phyloP scores from a whole-genome alignment of 192 early-diverging fungal species.

The Backusella parvicylindrica region DNA sequence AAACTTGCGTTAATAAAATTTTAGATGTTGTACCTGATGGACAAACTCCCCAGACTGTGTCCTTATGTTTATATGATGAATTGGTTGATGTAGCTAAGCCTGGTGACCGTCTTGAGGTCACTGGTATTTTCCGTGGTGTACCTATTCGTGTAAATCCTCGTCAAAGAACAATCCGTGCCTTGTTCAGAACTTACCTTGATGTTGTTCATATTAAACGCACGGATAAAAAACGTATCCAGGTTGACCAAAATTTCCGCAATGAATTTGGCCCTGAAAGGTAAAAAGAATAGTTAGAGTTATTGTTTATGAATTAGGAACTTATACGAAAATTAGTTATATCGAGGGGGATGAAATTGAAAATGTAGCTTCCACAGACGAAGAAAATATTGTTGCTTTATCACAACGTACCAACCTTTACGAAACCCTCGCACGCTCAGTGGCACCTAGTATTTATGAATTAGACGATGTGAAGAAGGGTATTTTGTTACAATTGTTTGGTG shows the following conservation, averaged over 20 bases:
- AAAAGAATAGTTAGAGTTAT: not conserved
- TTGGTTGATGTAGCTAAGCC: conserved; percentile 90
- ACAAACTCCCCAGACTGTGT: conserved; percentile 96
- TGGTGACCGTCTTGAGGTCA: conserved; percentile 93
- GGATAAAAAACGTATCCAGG: conserved; percentile 67
- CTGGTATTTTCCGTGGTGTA: conserved; percentile 90
- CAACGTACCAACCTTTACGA: conserved; percentile 74
- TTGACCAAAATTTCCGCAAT: conserved; percentile 34
- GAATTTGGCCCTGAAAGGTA: conserved; percentile 11
- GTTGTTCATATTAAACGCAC: conserved; percentile 88
- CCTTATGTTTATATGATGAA: conserved; percentile 89
- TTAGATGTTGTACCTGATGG: conserved; percentile 92
- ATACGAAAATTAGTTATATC: conserved; percentile 34
- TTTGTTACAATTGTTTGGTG: conserved; percentile 94
- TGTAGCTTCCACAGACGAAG: conserved; percentile 50
- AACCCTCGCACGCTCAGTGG: conserved; percentile 71
- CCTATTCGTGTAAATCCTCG: conserved; percentile 90
- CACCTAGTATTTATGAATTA: conserved; percentile 93
- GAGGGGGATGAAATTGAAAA: conserved; percentile 47
- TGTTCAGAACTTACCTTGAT: conserved; percentile 96
- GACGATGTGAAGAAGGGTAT: conserved; percentile 98
- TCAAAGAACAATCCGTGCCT: conserved; percentile 79
- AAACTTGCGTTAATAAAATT: too few species aligned
- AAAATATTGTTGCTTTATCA: conserved; percentile 61
- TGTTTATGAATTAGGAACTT: not conserved